These are phyloP conservation scores for Rhynchospora tenuis DNA, from an alignment of 176 grass and related monocot genomes.

Conservation along the genomic window DNA sequence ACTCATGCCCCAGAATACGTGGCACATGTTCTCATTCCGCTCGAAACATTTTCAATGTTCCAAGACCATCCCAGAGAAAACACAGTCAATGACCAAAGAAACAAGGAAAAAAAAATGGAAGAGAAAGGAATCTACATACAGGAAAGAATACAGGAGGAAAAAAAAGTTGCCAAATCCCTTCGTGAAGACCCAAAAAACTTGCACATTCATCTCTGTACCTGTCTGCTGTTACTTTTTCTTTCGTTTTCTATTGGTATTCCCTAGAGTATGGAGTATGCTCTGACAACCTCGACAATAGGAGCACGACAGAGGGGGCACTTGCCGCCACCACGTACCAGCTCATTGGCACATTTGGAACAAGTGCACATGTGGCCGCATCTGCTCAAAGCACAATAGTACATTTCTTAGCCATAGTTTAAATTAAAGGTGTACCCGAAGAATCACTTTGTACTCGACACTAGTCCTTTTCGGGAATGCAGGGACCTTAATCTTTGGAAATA, in stretches of 20 bases:
- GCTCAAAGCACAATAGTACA: constrained; percentile 11
- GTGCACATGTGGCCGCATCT: constrained; percentile 99
- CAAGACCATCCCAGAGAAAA: constrained; percentile 20
- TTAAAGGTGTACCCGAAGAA: neutral
- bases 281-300: constrained; percentile 81
- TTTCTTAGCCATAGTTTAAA: neutral
- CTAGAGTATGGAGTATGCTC: constrained; percentile 68
- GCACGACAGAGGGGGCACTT: constrained; percentile 95
- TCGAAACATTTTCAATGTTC: constrained; percentile 29
- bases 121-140: constrained; percentile 33
- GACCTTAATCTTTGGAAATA: neutral
- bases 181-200: neutral
- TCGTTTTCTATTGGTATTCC: constrained; percentile 32
- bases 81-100: constrained; percentile 22
- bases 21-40: neutral
- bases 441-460: neutral
- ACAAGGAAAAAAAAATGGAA: constrained; percentile 31
- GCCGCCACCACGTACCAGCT: constrained; percentile 66
- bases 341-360: constrained; percentile 94
- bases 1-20: neutral
- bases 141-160: constrained; percentile 1
- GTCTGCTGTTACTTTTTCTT: constrained; percentile 31
- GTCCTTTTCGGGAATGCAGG: neutral
- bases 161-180: neutral
- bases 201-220: constrained; percentile 45